phyloP scores from a whole-genome alignment of 139 green algal genomes.

The Micractinium sp. region DNA sequence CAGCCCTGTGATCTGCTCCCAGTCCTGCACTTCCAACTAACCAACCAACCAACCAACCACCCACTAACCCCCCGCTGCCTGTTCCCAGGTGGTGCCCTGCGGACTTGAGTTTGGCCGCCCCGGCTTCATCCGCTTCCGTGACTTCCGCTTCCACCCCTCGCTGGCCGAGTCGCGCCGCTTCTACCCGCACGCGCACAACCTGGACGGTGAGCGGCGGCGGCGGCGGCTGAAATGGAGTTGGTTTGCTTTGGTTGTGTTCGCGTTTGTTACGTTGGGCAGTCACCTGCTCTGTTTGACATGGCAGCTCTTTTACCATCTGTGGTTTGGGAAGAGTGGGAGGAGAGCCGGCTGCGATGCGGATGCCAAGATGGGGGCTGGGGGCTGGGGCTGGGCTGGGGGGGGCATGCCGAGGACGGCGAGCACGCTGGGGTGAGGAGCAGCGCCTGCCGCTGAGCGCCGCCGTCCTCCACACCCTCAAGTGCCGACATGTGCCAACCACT shows the following conservation, averaged over 20 bases:
- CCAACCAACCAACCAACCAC: neutral
- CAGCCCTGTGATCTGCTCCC: neutral
- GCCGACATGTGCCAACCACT: neutral
- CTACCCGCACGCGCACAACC: conserved; percentile 99
- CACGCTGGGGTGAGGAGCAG: neutral
- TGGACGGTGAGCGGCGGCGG: conserved; percentile 81
- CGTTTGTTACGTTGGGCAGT: no score
- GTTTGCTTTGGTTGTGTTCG: no score
- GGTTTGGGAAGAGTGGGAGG: no score
- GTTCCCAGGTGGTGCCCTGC: conserved; percentile 76
- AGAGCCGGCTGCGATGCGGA: no score
- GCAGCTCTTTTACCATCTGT: no score
- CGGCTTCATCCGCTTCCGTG: conserved; percentile 86
- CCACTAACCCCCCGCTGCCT: neutral
- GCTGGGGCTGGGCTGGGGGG: no score
- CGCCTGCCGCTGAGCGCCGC: neutral
- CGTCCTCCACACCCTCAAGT: neutral
- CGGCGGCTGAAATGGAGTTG: neutral
- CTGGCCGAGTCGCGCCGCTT: conserved; percentile 87
- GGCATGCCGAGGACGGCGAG: no score
- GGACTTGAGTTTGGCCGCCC: conserved; percentile 95
- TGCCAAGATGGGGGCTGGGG: no score
- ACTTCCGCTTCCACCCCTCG: conserved; percentile 95
- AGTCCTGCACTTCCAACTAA: neutral
- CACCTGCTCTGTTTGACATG: no score